These are phyloP conservation scores for Orbilia ellipsospora DNA, from an alignment of 2,329 filamentous ascomycete species.

Conservation along the genomic window DNA sequence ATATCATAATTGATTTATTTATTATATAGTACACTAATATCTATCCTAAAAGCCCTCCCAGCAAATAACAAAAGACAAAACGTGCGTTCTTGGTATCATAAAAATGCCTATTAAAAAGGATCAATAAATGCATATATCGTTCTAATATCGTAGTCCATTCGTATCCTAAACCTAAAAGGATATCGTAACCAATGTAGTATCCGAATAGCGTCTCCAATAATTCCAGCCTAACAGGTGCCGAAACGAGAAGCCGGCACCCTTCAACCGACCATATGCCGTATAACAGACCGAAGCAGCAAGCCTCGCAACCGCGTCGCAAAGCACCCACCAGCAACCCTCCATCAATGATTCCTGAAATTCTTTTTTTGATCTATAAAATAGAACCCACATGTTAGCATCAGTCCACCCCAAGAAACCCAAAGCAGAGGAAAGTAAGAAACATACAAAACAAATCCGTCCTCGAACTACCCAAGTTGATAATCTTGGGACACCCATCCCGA, in stretches of 20 bases:
- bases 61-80: neutral
- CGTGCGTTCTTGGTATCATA: constrained; percentile 17
- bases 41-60: too few relatives aligned
- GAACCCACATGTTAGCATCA: constrained; percentile 11
- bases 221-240: too few relatives aligned
- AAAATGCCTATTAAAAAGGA: neutral
- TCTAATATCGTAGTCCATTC: too few relatives aligned
- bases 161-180: too few relatives aligned
- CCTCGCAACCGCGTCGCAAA: neutral
- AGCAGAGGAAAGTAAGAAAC: constrained; percentile 56
- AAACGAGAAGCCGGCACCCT: too few relatives aligned
- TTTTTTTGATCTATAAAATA: constrained; percentile 72
- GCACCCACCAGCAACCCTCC: constrained; percentile 5
- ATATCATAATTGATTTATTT: too few relatives aligned
- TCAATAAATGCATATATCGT: neutral
- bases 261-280: too few relatives aligned
- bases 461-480: constrained; percentile 96
- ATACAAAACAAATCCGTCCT: constrained; percentile 83
- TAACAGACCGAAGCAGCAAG: too few relatives aligned
- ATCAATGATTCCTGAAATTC: constrained; percentile 71
- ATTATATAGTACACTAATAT: too few relatives aligned
- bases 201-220: too few relatives aligned
- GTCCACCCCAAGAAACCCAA: constrained; percentile 11
- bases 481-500: constrained; percentile 96
- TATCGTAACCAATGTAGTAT: too few relatives aligned